Base-by-base conservation (phyloP, 768 basidiomycete genomes). In the Suillus americanus region DNA sequence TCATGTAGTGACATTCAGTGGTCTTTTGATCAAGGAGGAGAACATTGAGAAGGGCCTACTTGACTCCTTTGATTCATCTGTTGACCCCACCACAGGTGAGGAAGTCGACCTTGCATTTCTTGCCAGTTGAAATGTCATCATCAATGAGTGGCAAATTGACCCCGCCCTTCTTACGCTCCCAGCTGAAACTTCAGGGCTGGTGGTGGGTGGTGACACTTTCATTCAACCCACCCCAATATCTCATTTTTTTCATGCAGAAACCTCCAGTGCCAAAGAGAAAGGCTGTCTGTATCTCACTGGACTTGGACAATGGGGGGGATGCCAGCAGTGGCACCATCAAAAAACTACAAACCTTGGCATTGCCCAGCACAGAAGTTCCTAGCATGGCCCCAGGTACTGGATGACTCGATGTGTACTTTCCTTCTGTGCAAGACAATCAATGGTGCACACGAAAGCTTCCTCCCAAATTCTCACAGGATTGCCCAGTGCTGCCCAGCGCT, bases 81-180 rank as follows among this genome's bases (percentile, higher is more conserved):
- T 14, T 3, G 23, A 48, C 23, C 5, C 23, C 3, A 8, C 2
- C 14, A 41, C 51, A 12, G 33, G 54, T 20, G 14, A 23, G 25
- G 43, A 62, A 3, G 16, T 41, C 5, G 25, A 54, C 23, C 50
- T 38, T 16, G 38, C 62, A 1, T 48, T 62, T 13, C 33, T 38
- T 51, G 41, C 51, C 35, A 62, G 62, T n/a, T 2, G 10, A 41
- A 48, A 33, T 8, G 51, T 54, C 10, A 13, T 62, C 20, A 53
- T 62, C 41, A 25, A 62, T 18, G 62, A 62, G 37, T 62, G 51
- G 37, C 23, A 62, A 33, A 53, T 62, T 20, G 62, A 62, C 38
- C 51, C 51, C 2, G 18, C 37, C 3, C 46, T 48, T 48, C 46
- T 23, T 9, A 23, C 23, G 4, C 46, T 23, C 23, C 46, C 45